Conservation (phyloP, 441 rosid genomes). For the Populus tomentosa region DNA sequence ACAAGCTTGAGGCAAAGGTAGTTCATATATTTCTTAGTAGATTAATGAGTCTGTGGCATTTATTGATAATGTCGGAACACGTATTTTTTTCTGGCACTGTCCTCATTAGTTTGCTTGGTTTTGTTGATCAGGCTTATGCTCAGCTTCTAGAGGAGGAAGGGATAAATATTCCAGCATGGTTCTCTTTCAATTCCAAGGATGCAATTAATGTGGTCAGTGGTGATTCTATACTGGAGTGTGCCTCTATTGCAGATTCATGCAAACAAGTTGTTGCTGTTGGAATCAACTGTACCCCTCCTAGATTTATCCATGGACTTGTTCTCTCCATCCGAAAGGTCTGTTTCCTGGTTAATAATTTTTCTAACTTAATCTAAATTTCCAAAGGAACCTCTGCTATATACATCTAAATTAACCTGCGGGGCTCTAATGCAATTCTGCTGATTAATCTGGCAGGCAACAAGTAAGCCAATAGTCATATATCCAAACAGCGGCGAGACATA, state of each 20-base stretch:
- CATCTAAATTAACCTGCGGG: background rate
- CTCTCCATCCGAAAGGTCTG: slow-evolving; percentile 50
- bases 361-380: background rate
- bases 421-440: background rate
- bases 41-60: background rate
- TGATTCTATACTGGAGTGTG: slow-evolving; percentile 64
- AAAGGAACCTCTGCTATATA: background rate
- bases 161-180: slow-evolving; percentile 70
- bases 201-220: slow-evolving; percentile 69
- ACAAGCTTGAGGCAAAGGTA: slow-evolving; percentile 87
- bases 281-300: slow-evolving; percentile 82
- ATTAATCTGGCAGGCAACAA: slow-evolving; percentile 48
- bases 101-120: background rate
- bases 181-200: no score
- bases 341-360: background rate
- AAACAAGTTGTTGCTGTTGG: slow-evolving; percentile 69
- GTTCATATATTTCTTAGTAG: background rate
- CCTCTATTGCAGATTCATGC: slow-evolving; percentile 69
- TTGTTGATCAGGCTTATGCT: slow-evolving; percentile 54
- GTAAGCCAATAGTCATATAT: slow-evolving; percentile 63
- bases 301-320: slow-evolving; percentile 58
- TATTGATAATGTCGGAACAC: no score
- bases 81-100: background rate
- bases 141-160: slow-evolving; percentile 78
- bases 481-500: slow-evolving; percentile 90